Percentiles rank a stretch among this genome's conserved stretches.
Conservation (phyloP, 73 alveolate species). For the Paramecium caudatum region DNA sequence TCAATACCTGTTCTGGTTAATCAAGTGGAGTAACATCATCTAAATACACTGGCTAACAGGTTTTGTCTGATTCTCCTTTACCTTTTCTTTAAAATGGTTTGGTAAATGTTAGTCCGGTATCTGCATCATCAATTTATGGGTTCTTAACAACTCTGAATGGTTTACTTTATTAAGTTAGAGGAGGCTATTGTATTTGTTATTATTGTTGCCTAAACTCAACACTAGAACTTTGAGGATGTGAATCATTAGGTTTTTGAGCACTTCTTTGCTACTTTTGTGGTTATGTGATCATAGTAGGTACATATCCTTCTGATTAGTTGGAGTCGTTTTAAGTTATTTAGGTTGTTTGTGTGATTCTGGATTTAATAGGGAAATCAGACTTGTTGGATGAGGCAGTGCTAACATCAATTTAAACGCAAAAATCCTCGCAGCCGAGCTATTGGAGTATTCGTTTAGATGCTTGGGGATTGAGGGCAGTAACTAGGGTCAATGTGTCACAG, state of each 20-base stretch:
- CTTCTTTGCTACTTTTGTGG: constrained; percentile 19
- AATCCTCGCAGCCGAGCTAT: not conserved
- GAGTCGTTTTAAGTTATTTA: not conserved
- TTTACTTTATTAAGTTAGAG: constrained; percentile 16
- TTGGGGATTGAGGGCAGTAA: constrained; percentile 4
- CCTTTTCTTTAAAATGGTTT: constrained; percentile 35
- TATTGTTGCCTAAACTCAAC: not conserved
- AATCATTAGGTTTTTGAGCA: constrained; percentile 4
- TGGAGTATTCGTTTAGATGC: not conserved
- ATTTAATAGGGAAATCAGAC: constrained; percentile 15
- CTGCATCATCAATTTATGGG: not conserved
- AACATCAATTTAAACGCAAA: not conserved
- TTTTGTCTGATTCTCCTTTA: constrained; percentile 51
- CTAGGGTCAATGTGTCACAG: not conserved
- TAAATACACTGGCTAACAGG: constrained; percentile 29
- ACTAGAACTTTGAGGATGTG: constrained; percentile 38
- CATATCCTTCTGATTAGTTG: not conserved
- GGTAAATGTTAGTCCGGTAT: constrained; percentile 1
- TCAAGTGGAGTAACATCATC: constrained; percentile 51
- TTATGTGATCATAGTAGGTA: not conserved
- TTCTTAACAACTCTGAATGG: constrained; percentile 9
- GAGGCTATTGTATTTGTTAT: not conserved
- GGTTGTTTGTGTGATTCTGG: not conserved
- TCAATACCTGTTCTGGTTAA: constrained; percentile 61
- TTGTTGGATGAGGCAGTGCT: constrained; percentile 31